Base-by-base conservation (phyloP, 192 early-diverging fungal species). In the Jimgerdemannia lactiflua region DNA sequence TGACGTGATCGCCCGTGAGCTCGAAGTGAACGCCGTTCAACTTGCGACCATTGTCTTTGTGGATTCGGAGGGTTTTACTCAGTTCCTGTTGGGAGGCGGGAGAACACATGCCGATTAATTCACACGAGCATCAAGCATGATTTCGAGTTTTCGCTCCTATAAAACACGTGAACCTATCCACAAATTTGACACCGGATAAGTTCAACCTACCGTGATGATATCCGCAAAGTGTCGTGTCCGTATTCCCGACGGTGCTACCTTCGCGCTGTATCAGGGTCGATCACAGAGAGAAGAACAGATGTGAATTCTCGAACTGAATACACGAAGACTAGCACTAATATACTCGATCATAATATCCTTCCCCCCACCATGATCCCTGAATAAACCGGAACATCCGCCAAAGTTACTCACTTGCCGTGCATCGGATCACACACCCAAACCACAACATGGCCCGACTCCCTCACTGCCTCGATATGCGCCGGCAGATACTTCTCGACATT, bases 341-440 rank as follows among this genome's bases (percentile, higher is more conserved):
- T 59, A 14, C 49, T 59, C 8, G 8, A 10, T 59, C 49, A 10
- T 6, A 59, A 6, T 59, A 59, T 14, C 49, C 49, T 14, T 59
- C 14, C 49, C 2, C 49, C 14, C 6, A 59, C n/a, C 4, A 4
- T 43, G 17, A 4, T 71, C 39, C 17, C 65, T 59, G 4, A 40
- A 7, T 41, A 29, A 0, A 29, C 29, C 29, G 29, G 29, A 29
- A 29, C 29, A 29, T 29, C 29, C 29, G 29, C 29, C 29, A 29
- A 29, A 29, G 29, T 29, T 29, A 83, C 86, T 65, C 77, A 87
- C 86, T 99, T 99, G 77, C 98, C 98, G 80, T 99, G 98, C 96
- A 97, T 98, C 11, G 98, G 98, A 80, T 99, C 98, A 83, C 92
- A 94, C 44, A 88, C 94, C 98, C 98, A 99, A 8, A 98, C 96